Conservation (phyloP, 2,329 filamentous ascomycete genomes). For the Claviceps sp. region DNA sequence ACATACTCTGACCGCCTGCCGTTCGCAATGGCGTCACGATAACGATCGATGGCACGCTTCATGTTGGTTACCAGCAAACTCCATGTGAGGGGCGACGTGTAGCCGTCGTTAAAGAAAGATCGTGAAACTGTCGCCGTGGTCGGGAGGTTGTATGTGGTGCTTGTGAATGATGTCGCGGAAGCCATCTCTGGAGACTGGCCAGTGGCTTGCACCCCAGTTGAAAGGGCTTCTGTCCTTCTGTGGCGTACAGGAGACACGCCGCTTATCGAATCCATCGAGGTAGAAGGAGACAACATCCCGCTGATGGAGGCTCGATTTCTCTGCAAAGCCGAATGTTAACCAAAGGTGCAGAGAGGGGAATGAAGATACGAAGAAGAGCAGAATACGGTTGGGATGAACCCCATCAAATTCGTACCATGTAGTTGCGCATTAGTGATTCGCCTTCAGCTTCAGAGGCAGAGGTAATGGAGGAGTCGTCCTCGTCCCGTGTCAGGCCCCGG, state of each 20-base stretch:
- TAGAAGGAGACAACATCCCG: constrained; percentile 68
- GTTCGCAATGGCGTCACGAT: constrained; percentile 76
- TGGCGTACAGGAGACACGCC: constrained; percentile 47
- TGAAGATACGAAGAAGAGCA: background rate
- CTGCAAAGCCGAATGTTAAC: constrained; percentile 17
- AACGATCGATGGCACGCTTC: constrained; percentile 78
- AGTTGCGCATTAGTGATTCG: constrained; percentile 54
- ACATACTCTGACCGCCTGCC: constrained; percentile 84
- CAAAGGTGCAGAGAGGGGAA: background rate
- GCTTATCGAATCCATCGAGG: constrained; percentile 84
- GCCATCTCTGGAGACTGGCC: constrained; percentile 37
- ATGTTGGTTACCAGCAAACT: constrained; percentile 82
- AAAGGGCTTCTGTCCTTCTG: constrained; percentile 41
- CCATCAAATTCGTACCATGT: constrained; percentile 39
- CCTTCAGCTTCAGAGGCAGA: constrained; percentile 82
- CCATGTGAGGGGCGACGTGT: constrained; percentile 72
- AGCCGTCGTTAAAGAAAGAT: constrained; percentile 85
- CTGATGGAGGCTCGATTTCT: constrained; percentile 52
- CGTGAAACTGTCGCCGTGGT: constrained; percentile 52
- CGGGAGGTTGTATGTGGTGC: constrained; percentile 41
- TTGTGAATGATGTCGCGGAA: constrained; percentile 50
- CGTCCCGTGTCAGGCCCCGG: constrained; percentile 64
- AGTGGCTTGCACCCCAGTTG: constrained; percentile 25
- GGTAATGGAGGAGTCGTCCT: constrained; percentile 73
- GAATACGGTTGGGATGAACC: background rate